Base-by-base conservation (phyloP, 2,329 filamentous ascomycete species). In the Microdochium paspali region DNA sequence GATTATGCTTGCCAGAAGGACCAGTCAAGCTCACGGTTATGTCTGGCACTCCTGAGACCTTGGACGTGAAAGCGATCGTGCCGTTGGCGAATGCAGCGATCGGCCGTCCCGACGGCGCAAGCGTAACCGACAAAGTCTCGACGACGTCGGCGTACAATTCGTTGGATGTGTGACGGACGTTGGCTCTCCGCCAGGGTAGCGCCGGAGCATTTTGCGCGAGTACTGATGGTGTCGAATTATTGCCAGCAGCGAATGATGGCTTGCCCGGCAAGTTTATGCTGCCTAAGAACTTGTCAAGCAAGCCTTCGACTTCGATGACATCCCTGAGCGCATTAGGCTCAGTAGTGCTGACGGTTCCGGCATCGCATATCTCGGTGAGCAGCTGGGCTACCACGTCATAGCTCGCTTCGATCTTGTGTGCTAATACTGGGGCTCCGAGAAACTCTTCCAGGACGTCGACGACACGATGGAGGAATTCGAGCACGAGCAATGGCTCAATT, bases 131-230 rank as follows among this genome's bases (percentile, higher is more conserved):
- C 0, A 98, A 73, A 1, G 87, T 89, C 69, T 98, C 93, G 51
- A 98, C 82, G 12, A 98, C 82, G 63, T 98, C 93, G 49, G 95
- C 91, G 63, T 97, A 97, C 55, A 98, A 76, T 66, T 98, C 93
- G 66, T 97, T 98, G 47, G 87, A 95, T 3, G 91, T 97, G 65
- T 98, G 93, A 15, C 90, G 79, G 46, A 98, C 93, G 59, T 95
- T 95, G 32, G 88, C 82, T 51, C 90, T 77, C 51, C 93, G 80
- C 93, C 93, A 98, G 1, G 90, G 90, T 35, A 97, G 58, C 7
- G 79, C 73, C 1, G 77, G 73, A 1, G 70, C 70, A 54, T 71
- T 76, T 15, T 72, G 63, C 18, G 70, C 54, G 13, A 68, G 51
- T 7, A 76, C 58, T 7, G 70, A 66, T 1, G 72, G 61, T 15